A percentile compares a stretch with the other conserved stretches of the same genome.
Evolutionary conservation across 495 filamentous ascomycete genomes (phyloP).

Genomic region (Cudoniella acicularis): DNA sequence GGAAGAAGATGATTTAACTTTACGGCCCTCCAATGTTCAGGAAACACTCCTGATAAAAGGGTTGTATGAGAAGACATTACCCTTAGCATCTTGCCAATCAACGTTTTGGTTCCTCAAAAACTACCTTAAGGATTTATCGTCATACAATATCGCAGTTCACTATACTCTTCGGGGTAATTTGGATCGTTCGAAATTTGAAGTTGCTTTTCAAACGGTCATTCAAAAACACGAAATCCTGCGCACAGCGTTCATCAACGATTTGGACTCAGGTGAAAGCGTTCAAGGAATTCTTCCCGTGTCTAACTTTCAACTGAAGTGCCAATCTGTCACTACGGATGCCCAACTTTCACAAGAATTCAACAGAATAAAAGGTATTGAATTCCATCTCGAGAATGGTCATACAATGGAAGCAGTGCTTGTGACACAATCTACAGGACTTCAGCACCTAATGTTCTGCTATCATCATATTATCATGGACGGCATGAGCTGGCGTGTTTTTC

Average conservation of each 20-base stretch:
- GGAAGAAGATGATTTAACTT: too few relatives aligned
- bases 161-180: conserved; percentile 3
- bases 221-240: conserved; percentile 17
- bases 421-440: neutral
- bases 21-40: too few relatives aligned
- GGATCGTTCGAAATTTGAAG: neutral
- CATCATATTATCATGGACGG: conserved; percentile 51
- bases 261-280: conserved; percentile 1
- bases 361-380: conserved; percentile 13
- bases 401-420: conserved; percentile 20
- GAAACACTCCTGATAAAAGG: too few relatives aligned
- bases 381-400: conserved; percentile 23
- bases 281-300: conserved; percentile 18
- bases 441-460: conserved; percentile 23
- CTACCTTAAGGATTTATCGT: conserved; percentile 33
- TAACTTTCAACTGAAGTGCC: conserved; percentile 10
- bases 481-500: conserved; percentile 36
- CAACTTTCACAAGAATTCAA: conserved; percentile 21
- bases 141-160: conserved; percentile 29
- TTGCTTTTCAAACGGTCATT: conserved; percentile 5
- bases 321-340: conserved; percentile 4
- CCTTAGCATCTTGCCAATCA: too few relatives aligned
- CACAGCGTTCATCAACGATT: conserved; percentile 24
- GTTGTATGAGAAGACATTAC: too few relatives aligned
- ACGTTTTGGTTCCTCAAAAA: conserved; percentile 44